Percentiles rank a stretch among this genome's conserved stretches.
Conservation (phyloP, 2,329 filamentous ascomycete species). For the Curvularia verruculosa region DNA sequence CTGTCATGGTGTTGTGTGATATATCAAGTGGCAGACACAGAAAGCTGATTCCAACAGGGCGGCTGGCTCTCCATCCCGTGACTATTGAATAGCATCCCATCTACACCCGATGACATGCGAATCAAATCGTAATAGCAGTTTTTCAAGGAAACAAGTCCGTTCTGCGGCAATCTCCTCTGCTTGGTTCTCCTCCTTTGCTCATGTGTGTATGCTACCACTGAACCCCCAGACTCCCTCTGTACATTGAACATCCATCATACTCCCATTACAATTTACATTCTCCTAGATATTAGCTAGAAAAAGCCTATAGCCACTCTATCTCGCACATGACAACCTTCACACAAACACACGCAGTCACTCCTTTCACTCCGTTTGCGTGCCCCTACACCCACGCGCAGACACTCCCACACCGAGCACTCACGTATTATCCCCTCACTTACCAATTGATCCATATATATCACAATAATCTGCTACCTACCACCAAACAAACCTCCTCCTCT, state of each 20-base stretch:
- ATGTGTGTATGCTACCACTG: not conserved
- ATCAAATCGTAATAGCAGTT: not conserved
- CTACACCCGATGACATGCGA: not conserved
- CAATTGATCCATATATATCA: not conserved
- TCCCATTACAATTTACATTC: not conserved
- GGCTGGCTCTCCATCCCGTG: not conserved
- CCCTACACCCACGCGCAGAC: no score
- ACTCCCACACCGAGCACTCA: not conserved
- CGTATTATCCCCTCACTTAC: not conserved
- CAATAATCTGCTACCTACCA: not conserved
- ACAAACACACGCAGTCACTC: no score
- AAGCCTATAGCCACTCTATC: no score
- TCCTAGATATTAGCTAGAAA: no score
- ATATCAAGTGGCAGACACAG: not conserved
- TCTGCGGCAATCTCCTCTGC: not conserved
- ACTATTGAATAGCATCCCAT: not conserved
- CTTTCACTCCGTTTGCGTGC: no score
- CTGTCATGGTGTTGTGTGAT: not conserved
- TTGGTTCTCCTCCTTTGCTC: not conserved
- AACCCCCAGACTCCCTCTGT: not conserved
- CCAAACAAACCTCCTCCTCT: slow-evolving; percentile 2
- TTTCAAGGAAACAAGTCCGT: not conserved
- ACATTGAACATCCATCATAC: not conserved
- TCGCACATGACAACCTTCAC: no score
- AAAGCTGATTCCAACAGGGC: not conserved